phyloP scores from a whole-genome alignment of 1,139 yeast species.

The Candida sp. region DNA sequence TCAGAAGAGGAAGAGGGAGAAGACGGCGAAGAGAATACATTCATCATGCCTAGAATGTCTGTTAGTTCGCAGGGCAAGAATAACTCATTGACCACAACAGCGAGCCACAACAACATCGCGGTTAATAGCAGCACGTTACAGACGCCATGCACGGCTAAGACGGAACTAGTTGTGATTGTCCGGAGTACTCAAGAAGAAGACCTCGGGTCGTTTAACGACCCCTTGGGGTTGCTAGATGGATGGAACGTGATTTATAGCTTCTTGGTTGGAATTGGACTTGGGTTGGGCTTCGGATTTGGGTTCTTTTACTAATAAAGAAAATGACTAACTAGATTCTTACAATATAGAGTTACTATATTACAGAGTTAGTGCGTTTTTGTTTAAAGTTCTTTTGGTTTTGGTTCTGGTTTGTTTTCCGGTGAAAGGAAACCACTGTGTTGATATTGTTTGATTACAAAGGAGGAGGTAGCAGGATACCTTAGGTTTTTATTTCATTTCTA shows the following conservation, averaged over 20 bases:
- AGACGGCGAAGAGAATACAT: not conserved
- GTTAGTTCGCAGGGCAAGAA: not conserved
- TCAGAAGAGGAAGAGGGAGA: conserved; percentile 1
- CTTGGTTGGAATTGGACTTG: conserved; percentile 1
- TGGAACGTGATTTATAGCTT: conserved; percentile 3
- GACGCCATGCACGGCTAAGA: not conserved
- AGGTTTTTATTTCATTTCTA: no score
- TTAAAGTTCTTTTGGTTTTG: not conserved
- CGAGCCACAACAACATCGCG: not conserved
- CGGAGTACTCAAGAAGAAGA: not conserved
- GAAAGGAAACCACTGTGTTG: no score
- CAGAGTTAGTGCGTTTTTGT: no score
- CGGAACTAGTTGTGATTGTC: not conserved
- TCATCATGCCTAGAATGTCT: conserved; percentile 2
- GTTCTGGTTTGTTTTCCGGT: not conserved
- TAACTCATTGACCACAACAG: not conserved
- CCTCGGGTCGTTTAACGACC: not conserved
- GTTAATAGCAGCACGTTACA: not conserved
- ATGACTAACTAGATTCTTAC: not conserved
- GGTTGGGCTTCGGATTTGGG: conserved; percentile 2
- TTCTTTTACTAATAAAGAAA: not conserved
- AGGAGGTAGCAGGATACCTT: no score
- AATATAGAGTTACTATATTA: not conserved
- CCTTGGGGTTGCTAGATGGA: conserved; percentile 1
- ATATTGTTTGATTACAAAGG: no score